phyloP scores from a whole-genome alignment of 148 eudicot species.

The Spergularia bocconei region DNA sequence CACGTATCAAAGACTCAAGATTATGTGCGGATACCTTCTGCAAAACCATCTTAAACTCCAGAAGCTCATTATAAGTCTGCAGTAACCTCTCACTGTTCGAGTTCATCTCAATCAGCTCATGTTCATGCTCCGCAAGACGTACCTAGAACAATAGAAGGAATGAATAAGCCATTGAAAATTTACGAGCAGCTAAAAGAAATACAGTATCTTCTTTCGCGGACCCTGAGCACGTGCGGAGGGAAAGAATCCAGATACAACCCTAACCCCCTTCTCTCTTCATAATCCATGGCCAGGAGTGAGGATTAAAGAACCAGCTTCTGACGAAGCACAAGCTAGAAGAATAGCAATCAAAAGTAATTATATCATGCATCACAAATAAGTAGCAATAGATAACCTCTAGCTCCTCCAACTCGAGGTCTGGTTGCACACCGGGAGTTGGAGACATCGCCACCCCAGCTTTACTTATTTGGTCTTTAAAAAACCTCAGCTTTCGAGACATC shows the following conservation, averaged over 20 bases:
- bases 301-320: neutral
- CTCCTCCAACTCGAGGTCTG: conserved; percentile 77
- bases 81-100: conserved; percentile 76
- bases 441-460: conserved; percentile 71
- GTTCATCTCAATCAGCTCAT: conserved; percentile 90
- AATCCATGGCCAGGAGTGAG: neutral
- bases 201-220: neutral
- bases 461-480: conserved; percentile 91
- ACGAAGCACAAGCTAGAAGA: neutral
- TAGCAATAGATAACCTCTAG: conserved; percentile 62
- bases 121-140: conserved; percentile 89
- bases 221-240: neutral
- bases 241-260: neutral
- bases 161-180: conserved; percentile 11
- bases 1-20: neutral
- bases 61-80: conserved; percentile 79
- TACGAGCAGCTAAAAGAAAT: conserved; percentile 1
- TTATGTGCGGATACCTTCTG: conserved; percentile 66
- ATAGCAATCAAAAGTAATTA: neutral
- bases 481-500: conserved; percentile 94
- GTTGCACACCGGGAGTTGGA: conserved; percentile 59
- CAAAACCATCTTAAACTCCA: conserved; percentile 93
- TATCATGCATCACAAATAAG: conserved; percentile 9
- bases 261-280: neutral
- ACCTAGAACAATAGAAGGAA: conserved; percentile 42